Evolutionary conservation across 352 stramenopile species (phyloP).

Genomic region (Pythium myriotylum): DNA sequence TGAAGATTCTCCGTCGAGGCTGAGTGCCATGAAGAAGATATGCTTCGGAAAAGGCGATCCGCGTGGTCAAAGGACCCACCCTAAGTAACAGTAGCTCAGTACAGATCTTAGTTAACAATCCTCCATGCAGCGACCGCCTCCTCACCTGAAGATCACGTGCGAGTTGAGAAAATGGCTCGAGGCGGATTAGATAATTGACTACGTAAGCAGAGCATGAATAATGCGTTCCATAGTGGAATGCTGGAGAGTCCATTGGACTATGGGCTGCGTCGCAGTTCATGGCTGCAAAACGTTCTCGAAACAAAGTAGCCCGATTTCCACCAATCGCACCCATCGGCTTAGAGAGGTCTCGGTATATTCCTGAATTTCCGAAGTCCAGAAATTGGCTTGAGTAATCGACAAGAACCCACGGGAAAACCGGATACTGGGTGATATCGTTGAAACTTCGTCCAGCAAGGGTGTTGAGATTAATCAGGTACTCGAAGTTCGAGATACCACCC

Average conservation of each 20-base stretch:
- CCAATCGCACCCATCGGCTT: slow-evolving; percentile 95
- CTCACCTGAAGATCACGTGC: slow-evolving; percentile 60
- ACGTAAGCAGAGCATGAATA: slow-evolving; percentile 97
- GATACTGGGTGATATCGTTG: slow-evolving; percentile 99
- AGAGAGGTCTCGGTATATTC: slow-evolving; percentile 91
- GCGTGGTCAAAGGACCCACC: slow-evolving; percentile 92
- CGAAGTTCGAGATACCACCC: slow-evolving; percentile 88
- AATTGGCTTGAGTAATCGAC: slow-evolving; percentile 86
- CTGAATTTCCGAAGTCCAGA: slow-evolving; percentile 80
- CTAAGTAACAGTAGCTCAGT: slow-evolving; percentile 13
- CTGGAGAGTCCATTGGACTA: slow-evolving; percentile 64
- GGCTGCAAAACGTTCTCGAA: slow-evolving; percentile 82
- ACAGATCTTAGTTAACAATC: not conserved
- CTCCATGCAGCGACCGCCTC: not conserved
- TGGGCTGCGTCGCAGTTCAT: slow-evolving; percentile 53
- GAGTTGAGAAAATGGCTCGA: slow-evolving; percentile 86
- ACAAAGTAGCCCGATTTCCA: slow-evolving; percentile 76
- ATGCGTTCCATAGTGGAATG: slow-evolving; percentile 97
- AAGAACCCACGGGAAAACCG: slow-evolving; percentile 96
- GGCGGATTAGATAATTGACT: slow-evolving; percentile 96
- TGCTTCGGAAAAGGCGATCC: slow-evolving; percentile 95
- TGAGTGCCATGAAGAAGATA: slow-evolving; percentile 94
- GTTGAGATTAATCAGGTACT: slow-evolving; percentile 97
- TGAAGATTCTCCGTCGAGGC: slow-evolving; percentile 92
- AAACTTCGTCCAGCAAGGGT: slow-evolving; percentile 94